These are phyloP conservation scores for Aspergillus sclerotialis DNA, from an alignment of 2,329 filamentous ascomycete genomes.

Conservation along the genomic window DNA sequence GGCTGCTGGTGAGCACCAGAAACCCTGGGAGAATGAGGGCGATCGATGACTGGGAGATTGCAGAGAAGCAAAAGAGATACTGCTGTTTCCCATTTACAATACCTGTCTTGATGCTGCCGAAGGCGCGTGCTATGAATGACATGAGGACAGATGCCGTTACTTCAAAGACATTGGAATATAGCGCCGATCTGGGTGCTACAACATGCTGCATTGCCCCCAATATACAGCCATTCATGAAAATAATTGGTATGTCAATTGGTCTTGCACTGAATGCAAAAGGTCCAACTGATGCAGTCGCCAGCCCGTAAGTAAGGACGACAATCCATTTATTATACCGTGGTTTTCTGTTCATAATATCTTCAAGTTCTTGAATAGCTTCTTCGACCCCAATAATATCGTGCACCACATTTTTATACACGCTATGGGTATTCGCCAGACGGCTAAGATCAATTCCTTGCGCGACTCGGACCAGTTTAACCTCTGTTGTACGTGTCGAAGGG, in stretches of 20 bases:
- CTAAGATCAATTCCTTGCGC: constrained; percentile 38
- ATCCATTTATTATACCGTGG: constrained; percentile 49
- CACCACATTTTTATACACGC: constrained; percentile 43
- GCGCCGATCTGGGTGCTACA: constrained; percentile 64
- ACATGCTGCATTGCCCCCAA: constrained; percentile 69
- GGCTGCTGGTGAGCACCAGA: constrained; percentile 52
- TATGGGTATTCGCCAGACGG: constrained; percentile 37
- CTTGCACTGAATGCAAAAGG: constrained; percentile 74
- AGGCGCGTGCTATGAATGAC: constrained; percentile 61
- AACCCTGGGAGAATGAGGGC: constrained; percentile 68
- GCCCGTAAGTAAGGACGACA: constrained; percentile 62
- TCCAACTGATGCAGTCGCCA: constrained; percentile 68
- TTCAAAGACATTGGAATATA: constrained; percentile 59
- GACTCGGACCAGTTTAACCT: constrained; percentile 39
- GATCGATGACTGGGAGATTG: constrained; percentile 65
- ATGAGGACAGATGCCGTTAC: constrained; percentile 58
- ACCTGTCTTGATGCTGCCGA: constrained; percentile 56
- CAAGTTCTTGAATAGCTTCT: constrained; percentile 37
- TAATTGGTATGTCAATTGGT: constrained; percentile 69
- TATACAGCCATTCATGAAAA: constrained; percentile 67
- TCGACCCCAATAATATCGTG: constrained; percentile 41
- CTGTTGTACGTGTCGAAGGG: constrained; percentile 37
- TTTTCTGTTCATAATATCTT: constrained; percentile 50
- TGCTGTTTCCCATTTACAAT: constrained; percentile 19
- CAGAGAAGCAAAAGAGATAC: constrained; percentile 61